Evolutionary conservation across 164 flowering plant species (phyloP).

Genomic region (Malania oleifera): DNA sequence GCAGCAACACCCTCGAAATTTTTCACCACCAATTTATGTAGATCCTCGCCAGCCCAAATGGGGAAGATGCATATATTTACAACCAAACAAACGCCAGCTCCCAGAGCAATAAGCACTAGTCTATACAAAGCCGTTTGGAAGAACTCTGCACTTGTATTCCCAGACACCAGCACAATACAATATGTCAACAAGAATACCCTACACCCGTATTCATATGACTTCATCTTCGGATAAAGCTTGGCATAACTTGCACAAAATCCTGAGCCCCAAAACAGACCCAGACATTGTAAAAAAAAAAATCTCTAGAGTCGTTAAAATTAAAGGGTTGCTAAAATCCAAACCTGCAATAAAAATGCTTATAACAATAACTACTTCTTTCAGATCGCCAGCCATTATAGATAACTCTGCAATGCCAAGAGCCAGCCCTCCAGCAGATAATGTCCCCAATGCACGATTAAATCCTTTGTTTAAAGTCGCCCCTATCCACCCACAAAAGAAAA

Average conservation of each 20-base stretch:
- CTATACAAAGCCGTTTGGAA: slow-evolving; percentile 56
- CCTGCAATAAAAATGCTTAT: slow-evolving; percentile 67
- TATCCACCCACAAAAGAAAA: too few species aligned
- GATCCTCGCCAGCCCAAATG: slow-evolving; percentile 91
- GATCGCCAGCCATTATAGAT: slow-evolving; percentile 34
- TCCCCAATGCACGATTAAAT: slow-evolving; percentile 82
- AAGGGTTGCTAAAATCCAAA: slow-evolving; percentile 16
- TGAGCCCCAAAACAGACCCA: slow-evolving; percentile 13
- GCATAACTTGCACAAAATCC: slow-evolving; percentile 56
- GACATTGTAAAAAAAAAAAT: too few species aligned
- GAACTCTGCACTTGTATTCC: slow-evolving; percentile 51
- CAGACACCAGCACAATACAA: slow-evolving; percentile 76
- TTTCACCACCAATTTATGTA: slow-evolving; percentile 77
- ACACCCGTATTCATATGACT: slow-evolving; percentile 83
- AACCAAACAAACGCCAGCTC: slow-evolving; percentile 58
- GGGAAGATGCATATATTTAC: slow-evolving; percentile 72
- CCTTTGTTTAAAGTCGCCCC: slow-evolving; percentile 88
- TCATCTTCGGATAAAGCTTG: slow-evolving; percentile 70
- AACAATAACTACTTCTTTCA: slow-evolving; percentile 46
- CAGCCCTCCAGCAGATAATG: slow-evolving; percentile 78
- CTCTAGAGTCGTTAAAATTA: too few species aligned
- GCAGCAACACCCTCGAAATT: slow-evolving; percentile 68
- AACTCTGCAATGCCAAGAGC: slow-evolving; percentile 64
- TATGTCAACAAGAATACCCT: slow-evolving; percentile 82
- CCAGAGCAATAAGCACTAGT: slow-evolving; percentile 65